Base-by-base conservation (phyloP, 116 monocot genomes). In the Dioscorea cayenensis region DNA sequence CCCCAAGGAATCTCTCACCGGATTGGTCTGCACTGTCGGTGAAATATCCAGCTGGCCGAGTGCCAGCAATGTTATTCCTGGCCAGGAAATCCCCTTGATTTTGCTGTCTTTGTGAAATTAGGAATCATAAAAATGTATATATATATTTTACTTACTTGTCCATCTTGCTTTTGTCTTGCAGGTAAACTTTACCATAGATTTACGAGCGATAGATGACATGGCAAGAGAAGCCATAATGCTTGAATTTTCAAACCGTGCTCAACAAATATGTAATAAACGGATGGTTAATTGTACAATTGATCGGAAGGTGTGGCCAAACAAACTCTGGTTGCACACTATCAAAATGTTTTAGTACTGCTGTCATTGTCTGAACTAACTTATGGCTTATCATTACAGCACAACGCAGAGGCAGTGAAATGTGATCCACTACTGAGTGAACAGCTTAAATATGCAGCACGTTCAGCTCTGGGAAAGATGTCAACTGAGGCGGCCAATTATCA, bases 61-160 rank as follows among this genome's bases (percentile, higher is more conserved):
- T 69, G 96, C 96, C 75, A 96, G 92, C 77, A 96, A 96, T 73
- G 96, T 96, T 66, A 96, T 96, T 55, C 96, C 92, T 60, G 92
- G 96, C 51, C 85, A 96, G 92, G 92, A 59, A 91, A 76, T 55
- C 2, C n/a, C n/a, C 55, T 55, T 55, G 43, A 43, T 8, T 43
- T 0, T 0, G 6, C 43, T 43, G 43, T 10, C 43, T 43, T 1
- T 5, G 8, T 43, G 43, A 12, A 43, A 43, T 43, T 43, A 10
- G 8, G 43, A 43, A 32, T 32, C 5, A 8, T 43, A 12, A 10
- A 12, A 43, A n/a, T n/a, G n/a, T 43, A 32, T 25, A 25, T 38
- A 38, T 38, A 43, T 43, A 43, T 43, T 43, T 43, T 8, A 43
- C 43, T 43, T 43, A 43, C 8, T 1, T 8, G 6, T 43, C 5